These are phyloP conservation scores for Phytophthora pini DNA, from an alignment of 352 stramenopile genomes.

Conservation along the genomic window DNA sequence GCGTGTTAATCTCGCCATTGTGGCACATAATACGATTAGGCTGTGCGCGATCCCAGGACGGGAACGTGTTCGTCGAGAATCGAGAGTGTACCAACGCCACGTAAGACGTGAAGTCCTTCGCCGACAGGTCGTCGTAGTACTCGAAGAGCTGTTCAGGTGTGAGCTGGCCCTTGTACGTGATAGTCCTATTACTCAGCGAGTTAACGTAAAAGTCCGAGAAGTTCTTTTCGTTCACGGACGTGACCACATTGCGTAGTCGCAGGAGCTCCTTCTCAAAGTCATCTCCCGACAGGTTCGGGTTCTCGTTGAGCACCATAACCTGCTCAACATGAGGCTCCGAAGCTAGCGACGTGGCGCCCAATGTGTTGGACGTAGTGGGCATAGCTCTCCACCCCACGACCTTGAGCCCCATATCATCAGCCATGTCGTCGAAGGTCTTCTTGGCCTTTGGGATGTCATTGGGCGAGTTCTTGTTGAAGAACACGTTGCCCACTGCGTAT, in stretches of 20 bases:
- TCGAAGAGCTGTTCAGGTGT: slow-evolving; percentile 93
- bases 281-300: slow-evolving; percentile 56
- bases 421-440: slow-evolving; percentile 85
- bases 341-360: slow-evolving; percentile 93
- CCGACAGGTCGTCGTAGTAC: slow-evolving; percentile 70
- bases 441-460: slow-evolving; percentile 88
- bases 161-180: slow-evolving; percentile 98
- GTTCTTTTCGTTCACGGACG: slow-evolving; percentile 72
- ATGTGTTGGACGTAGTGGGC: slow-evolving; percentile 93
- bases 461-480: slow-evolving; percentile 76
- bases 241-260: slow-evolving; percentile 61
- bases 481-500: slow-evolving; percentile 95
- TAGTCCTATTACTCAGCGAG: slow-evolving; percentile 93
- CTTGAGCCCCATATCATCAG: slow-evolving; percentile 87
- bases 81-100: slow-evolving; percentile 96
- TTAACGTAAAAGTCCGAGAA: slow-evolving; percentile 95
- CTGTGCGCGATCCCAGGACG: slow-evolving; percentile 95
- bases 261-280: slow-evolving; percentile 94
- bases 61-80: slow-evolving; percentile 99
- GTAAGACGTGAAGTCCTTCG: slow-evolving; percentile 91
- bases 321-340: slow-evolving; percentile 96
- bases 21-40: slow-evolving; percentile 98
- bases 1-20: slow-evolving; percentile 99
- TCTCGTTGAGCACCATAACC: slow-evolving; percentile 93
- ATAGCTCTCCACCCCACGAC: slow-evolving; percentile 94